Conservation (phyloP, 345 rosid species). For the Gossypium stocksii region DNA sequence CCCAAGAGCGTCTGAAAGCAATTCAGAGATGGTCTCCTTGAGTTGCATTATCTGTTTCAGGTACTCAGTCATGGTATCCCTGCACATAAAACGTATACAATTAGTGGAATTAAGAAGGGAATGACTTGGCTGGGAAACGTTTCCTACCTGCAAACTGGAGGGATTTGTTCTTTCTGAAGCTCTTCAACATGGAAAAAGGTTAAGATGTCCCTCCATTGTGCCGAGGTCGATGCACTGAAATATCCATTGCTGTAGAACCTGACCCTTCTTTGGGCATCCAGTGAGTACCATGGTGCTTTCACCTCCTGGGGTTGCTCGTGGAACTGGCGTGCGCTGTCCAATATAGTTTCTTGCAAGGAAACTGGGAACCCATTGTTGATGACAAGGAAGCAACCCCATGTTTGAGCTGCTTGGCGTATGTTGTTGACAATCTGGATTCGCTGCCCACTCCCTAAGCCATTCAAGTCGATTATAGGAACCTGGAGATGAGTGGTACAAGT, state of each 20-base stretch:
- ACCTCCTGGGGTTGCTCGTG: background rate
- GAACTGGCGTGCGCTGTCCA: background rate
- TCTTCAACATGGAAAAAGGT: background rate
- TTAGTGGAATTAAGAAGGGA: background rate
- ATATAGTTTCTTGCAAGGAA: background rate
- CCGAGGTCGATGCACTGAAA: background rate
- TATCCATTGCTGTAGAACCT: background rate
- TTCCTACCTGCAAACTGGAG: background rate
- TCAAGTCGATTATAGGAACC: constrained; percentile 28
- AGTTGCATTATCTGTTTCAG: background rate
- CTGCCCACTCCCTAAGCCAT: constrained; percentile 9
- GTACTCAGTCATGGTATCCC: background rate
- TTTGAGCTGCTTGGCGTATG: background rate
- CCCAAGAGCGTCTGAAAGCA: background rate
- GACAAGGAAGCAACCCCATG: background rate
- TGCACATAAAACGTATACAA: background rate
- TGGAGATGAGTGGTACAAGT: constrained; percentile 6
- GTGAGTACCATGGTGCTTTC: background rate
- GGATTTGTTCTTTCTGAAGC: background rate
- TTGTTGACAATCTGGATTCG: background rate
- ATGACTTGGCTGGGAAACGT: background rate
- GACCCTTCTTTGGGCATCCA: background rate
- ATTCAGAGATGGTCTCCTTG: background rate
- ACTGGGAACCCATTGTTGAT: background rate
- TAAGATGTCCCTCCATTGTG: constrained; percentile 5